These are phyloP conservation scores for Hyaloscypha variabilis DNA, from an alignment of 495 filamentous ascomycete species.

Conservation along the genomic window DNA sequence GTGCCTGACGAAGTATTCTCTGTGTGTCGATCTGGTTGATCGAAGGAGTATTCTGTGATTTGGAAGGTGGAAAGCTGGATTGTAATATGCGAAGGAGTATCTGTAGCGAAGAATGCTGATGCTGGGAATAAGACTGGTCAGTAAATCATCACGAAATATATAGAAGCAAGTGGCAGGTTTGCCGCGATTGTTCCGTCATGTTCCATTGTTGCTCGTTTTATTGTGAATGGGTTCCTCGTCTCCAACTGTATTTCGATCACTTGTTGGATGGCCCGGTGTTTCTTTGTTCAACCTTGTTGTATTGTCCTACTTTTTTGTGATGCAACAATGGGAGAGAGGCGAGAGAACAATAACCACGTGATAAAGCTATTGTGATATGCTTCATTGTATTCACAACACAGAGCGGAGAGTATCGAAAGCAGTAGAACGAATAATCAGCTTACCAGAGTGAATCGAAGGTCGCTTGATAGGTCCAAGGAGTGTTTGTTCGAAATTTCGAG, in stretches of 20 bases:
- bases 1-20: conserved; percentile 28
- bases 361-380: neutral
- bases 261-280: too few species aligned
- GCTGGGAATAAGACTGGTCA: neutral
- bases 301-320: too few species aligned
- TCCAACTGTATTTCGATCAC: too few species aligned
- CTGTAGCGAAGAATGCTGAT: neutral
- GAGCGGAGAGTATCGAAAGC: too few species aligned
- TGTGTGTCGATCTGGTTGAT: neutral
- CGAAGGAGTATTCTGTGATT: too few species aligned
- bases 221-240: too few species aligned
- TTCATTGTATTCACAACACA: neutral
- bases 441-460: too few species aligned
- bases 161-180: neutral
- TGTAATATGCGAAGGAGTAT: neutral
- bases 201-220: too few species aligned
- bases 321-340: too few species aligned
- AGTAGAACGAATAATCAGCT: too few species aligned
- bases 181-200: too few species aligned
- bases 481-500: conserved; percentile 7
- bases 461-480: neutral
- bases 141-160: neutral
- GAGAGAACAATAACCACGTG: too few species aligned
- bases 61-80: neutral
- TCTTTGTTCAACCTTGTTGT: neutral